Evolutionary conservation across 2,329 filamentous ascomycete genomes (phyloP), one percentile per base, ranked within the genome.

Genomic region (Venturiaceae sp.): DNA sequence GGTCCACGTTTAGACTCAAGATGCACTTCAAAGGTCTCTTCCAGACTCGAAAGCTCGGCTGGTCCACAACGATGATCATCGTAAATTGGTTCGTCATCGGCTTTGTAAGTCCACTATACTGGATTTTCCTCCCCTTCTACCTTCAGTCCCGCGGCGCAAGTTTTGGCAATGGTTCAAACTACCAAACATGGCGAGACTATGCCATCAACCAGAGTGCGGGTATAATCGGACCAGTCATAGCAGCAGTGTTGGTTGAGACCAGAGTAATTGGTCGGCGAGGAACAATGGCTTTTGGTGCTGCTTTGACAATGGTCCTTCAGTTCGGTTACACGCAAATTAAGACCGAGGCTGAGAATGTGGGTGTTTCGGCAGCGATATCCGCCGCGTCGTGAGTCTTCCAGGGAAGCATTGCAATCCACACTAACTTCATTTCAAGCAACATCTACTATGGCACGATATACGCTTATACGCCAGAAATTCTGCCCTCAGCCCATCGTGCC

Each of bases 51-150:
- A 79, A 76, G 59, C 81, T 89, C 58, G 81, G 73, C 1, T 66
- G 84, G 2, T 85, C 82, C 0, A 90, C 86, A 0, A 61, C 72
- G 0, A 71, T 90, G 60, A 83, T 90, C 62, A 87, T 84, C 81
- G 66, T 86, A 4, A 84, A 81, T 0, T 90, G 87, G 87, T 77
- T 81, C 0, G 66, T 87, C 2, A 87, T 89, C 36, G 86, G 87
- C 8, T 76, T 90, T 0, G 86, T 84, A 0, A 90, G 90, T 64
- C 87, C 87, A 0, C 75, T 91, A 0, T 91, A 87, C 70, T 87
- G 88, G 63, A 85, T 89, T 56, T 91, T 90, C 68, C 72, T 90
- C 44, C 83, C 83, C 1, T 74, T 72, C 1, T 90, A 90, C 65
- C 77, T 90, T 14, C 69, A 70, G 6, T 78, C 77, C 37, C 80